Base-by-base conservation (phyloP, 345 rosid species). In the Erysimum cheiranthoides region DNA sequence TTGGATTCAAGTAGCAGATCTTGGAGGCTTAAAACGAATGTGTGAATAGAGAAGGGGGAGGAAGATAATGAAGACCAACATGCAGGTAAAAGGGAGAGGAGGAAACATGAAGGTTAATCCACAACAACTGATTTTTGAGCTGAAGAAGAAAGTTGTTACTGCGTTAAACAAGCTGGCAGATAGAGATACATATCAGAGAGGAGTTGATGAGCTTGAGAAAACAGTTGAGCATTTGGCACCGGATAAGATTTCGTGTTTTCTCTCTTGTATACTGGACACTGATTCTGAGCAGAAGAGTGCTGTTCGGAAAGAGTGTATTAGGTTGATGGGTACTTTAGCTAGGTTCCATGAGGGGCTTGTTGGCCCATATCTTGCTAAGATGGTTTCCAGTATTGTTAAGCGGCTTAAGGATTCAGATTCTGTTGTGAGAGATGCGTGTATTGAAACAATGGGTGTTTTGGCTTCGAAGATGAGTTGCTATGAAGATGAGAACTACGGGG, bases 381-480 rank as follows among this genome's bases (percentile, higher is more conserved):
- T 94, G 90, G 88, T 90, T 50, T 78, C 86, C 10, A 85, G 90
- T 77, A 63, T 94, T 2, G 90, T 91, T 34, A 94, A 87, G 89
- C 76, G 98, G 73, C 98, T 94, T 39, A 91, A 89, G 85, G 98
- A 94, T 75, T 84, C 91, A 0, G 98, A 91, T 68, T 86, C 98
- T 8, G 81, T 85, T 54, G 96, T 91, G 9, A 87, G 97, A 79
- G 96, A 94, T 77, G 92, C 96, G 17, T 94, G 98, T 73, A 82
- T 88, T 8, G 90, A 90, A 30, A 87, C 98, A 6, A 82, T 87
- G 84, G 93, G 86, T 28, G 79, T 85, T 79, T 79, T 94, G 80
- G 89, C 97, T 46, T 85, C 88, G 0, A 85, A 85, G 10, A 75
- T 88, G 84, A 70, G 81, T 73, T 71, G 78, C 46, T 74, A 43